phyloP scores from a whole-genome alignment of 2,329 filamentous ascomycete genomes.

The Trichoderma atrobrunneum region DNA sequence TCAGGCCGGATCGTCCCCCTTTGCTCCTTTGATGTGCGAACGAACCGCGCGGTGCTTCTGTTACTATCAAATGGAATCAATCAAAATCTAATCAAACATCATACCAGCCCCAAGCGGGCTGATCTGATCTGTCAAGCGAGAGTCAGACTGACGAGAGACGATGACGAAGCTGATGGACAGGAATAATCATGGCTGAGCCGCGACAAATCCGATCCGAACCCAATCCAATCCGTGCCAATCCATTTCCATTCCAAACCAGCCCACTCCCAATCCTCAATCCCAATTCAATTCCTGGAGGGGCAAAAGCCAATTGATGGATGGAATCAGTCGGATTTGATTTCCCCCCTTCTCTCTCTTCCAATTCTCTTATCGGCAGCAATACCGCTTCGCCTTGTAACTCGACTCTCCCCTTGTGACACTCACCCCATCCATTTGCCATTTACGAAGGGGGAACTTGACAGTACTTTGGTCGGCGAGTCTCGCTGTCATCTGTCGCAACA shows the following conservation, averaged over 20 bases:
- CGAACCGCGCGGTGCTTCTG: background rate
- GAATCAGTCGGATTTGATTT: background rate
- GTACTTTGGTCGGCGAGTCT: background rate
- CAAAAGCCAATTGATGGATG: background rate
- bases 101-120: background rate
- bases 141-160: conserved; percentile 12
- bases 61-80: background rate
- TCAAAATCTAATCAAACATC: background rate
- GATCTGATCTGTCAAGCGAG: conserved; percentile 8
- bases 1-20: conserved; percentile 13
- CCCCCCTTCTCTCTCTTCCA: background rate
- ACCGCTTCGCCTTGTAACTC: background rate
- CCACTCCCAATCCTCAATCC: background rate
- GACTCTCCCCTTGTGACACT: background rate
- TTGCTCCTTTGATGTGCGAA: background rate
- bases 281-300: background rate
- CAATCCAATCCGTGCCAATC: background rate
- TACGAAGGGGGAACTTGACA: background rate
- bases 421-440: background rate
- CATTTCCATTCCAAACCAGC: background rate
- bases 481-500: conserved; percentile 6
- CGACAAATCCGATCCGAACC: conserved; percentile 3
- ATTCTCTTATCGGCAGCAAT: background rate
- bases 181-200: background rate
- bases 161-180: background rate